These are phyloP conservation scores for Guillardia theta DNA, from an alignment of 78 protist genomes.

Conservation along the genomic window DNA sequence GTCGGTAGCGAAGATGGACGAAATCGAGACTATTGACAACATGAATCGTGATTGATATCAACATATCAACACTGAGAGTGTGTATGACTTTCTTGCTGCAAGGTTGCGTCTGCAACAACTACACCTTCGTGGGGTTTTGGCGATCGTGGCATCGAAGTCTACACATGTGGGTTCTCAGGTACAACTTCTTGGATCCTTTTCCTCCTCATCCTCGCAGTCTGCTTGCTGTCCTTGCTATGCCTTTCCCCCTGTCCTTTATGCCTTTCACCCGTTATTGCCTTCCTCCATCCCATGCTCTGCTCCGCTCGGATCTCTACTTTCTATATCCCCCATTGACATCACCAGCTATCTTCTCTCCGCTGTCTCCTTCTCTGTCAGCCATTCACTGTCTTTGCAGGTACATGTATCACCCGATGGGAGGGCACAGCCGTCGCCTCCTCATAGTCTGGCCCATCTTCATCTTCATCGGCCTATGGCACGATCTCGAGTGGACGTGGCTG, in stretches of 20 bases:
- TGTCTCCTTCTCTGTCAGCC: not conserved
- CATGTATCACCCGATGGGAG: not conserved
- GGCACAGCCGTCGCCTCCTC: not conserved
- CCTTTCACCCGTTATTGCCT: too few species aligned
- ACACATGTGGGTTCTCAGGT: not conserved
- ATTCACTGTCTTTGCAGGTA: not conserved
- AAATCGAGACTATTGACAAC: not conserved
- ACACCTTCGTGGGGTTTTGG: constrained; percentile 20
- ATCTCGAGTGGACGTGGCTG: not conserved
- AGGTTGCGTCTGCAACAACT: constrained; percentile 24
- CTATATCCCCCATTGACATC: not conserved
- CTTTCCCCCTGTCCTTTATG: not conserved
- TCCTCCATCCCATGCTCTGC: constrained; percentile 2
- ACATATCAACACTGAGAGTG: not conserved
- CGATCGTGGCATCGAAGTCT: not conserved
- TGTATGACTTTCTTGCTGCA: not conserved
- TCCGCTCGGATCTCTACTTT: not conserved
- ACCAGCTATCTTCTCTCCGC: not conserved
- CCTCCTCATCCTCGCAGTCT: not conserved
- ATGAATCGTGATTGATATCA: not conserved
- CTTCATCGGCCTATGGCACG: not conserved
- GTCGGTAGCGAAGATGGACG: not conserved
- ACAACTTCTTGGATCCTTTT: not conserved
- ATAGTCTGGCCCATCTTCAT: not conserved
- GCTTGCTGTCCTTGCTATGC: not conserved